Percentiles rank a stretch among this genome's conserved stretches.
phyloP scores from a whole-genome alignment of 164 flowering plant species.

The Kalanchoe fedtschenkoi region DNA sequence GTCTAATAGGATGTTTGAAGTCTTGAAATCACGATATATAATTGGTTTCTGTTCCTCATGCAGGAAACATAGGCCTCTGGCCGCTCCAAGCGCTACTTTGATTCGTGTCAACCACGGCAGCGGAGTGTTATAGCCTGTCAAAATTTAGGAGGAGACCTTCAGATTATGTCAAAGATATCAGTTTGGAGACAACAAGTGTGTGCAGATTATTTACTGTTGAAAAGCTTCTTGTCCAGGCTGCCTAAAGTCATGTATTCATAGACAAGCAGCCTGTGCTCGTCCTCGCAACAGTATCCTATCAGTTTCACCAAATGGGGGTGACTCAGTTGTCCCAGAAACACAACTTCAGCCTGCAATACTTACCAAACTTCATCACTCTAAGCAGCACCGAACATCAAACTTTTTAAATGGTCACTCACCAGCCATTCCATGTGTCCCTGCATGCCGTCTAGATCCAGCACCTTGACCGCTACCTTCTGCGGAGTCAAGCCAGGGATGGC shows the following conservation, averaged over 20 bases:
- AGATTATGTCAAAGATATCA: no score
- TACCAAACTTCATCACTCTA: no score
- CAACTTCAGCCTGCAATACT: conserved; percentile 1
- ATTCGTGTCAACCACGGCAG: not conserved
- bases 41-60: not conserved
- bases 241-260: not conserved
- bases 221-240: not conserved
- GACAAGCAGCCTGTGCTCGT: not conserved
- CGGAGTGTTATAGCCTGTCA: not conserved
- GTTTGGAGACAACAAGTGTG: no score
- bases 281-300: conserved; percentile 1
- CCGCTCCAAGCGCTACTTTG: conserved; percentile 2
- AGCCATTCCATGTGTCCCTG: no score
- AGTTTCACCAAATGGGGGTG: not conserved
- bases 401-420: no score
- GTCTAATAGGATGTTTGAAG: not conserved
- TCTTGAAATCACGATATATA: not conserved
- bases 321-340: not conserved
- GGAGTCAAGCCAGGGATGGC: no score
- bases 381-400: no score
- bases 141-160: no score
- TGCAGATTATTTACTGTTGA: not conserved
- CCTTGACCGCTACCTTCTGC: no score
- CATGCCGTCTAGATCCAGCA: no score
- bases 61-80: not conserved